phyloP scores from a whole-genome alignment of 2,329 filamentous ascomycete species.

The Stromatinia cepivora region DNA sequence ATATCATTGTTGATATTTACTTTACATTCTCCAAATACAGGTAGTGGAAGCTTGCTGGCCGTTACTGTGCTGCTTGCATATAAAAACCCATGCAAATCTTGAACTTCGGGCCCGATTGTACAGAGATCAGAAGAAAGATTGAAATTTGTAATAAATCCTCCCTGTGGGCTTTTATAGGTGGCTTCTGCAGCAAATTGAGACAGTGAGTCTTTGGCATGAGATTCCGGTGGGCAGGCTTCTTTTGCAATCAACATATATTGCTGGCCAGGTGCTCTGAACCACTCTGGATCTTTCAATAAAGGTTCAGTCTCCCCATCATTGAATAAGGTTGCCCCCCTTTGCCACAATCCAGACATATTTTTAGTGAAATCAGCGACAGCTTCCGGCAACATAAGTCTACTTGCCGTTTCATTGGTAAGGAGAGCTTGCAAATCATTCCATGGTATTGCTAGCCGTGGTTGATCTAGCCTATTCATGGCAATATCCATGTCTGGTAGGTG shows the following conservation, averaged over 20 bases:
- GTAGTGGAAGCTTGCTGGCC: constrained; percentile 56
- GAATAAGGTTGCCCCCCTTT: constrained; percentile 30
- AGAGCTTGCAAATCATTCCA: constrained; percentile 56
- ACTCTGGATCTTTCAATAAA: constrained; percentile 31
- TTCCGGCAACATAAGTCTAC: constrained; percentile 47
- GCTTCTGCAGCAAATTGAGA: constrained; percentile 41
- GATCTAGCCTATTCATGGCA: constrained; percentile 64
- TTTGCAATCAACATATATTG: constrained; percentile 61
- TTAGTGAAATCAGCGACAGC: constrained; percentile 47
- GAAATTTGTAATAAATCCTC: constrained; percentile 57
- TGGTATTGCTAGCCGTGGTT: constrained; percentile 61
- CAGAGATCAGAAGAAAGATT: constrained; percentile 60
- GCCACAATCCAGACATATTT: constrained; percentile 43
- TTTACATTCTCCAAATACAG: constrained; percentile 64
- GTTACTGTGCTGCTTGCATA: constrained; percentile 54
- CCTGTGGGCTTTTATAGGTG: constrained; percentile 47
- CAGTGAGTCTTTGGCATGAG: constrained; percentile 47
- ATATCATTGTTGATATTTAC: constrained; percentile 64
- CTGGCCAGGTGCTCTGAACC: constrained; percentile 43
- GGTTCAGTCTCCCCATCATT: constrained; percentile 30
- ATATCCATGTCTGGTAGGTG: constrained; percentile 65
- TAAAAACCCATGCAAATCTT: constrained; percentile 56
- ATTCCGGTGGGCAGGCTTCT: constrained; percentile 57
- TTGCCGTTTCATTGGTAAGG: constrained; percentile 50
- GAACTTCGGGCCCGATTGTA: constrained; percentile 52